Conservation (phyloP, 306 rosid genomes). For the Vigna reflexopilosa region DNA sequence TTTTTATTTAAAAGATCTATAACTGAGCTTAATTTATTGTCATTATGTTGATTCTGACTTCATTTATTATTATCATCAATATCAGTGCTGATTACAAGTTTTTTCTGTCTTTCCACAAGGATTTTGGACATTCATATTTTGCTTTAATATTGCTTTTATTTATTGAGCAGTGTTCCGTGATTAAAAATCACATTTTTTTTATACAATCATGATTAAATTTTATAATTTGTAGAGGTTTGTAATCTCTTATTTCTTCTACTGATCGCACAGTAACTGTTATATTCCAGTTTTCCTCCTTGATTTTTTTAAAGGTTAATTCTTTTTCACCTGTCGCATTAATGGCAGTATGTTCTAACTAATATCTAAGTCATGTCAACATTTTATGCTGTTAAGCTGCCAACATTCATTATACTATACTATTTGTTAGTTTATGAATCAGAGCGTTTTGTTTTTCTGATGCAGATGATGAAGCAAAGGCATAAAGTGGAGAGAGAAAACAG, state of each 20-base stretch:
- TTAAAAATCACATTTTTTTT: neutral
- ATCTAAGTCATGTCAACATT: conserved; percentile 25
- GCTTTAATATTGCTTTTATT: neutral
- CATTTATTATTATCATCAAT: neutral
- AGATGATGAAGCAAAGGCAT: conserved; percentile 98
- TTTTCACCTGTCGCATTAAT: conserved; percentile 19
- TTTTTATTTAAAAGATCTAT: neutral
- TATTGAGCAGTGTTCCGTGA: neutral
- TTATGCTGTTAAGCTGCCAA: conserved; percentile 28
- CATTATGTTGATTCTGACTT: neutral
- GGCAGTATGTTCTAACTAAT: neutral
- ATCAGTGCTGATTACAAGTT: neutral
- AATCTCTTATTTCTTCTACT: conserved; percentile 6
- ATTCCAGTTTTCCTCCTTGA: neutral
- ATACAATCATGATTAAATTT: conserved; percentile 4
- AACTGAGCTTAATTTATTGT: neutral
- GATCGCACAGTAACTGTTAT: neutral
- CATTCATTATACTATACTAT: neutral
- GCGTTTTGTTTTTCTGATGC: conserved; percentile 47
- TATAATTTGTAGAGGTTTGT: neutral
- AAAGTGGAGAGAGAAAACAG: conserved; percentile 87
- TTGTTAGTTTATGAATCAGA: conserved; percentile 6
- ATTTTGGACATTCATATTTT: neutral
- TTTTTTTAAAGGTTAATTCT: no score
- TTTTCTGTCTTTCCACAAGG: neutral